These are phyloP conservation scores for Colletotrichum falcatum DNA, from an alignment of 2,329 filamentous ascomycete genomes.

Conservation along the genomic window DNA sequence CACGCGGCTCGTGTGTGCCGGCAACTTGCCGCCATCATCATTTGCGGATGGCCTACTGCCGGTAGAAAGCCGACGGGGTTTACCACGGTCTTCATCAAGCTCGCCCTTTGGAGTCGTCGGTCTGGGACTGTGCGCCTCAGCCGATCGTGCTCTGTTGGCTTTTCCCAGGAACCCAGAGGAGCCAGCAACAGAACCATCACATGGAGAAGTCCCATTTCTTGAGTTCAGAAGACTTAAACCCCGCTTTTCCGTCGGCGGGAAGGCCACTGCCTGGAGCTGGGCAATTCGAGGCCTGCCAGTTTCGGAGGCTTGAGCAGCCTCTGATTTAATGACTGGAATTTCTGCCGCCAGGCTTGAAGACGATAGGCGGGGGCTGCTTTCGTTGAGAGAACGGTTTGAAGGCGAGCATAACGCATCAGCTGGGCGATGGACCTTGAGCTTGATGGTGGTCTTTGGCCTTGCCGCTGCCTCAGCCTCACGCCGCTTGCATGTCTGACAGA, in stretches of 20 bases:
- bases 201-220: background rate
- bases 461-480: constrained; percentile 75
- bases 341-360: background rate
- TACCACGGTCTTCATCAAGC: background rate
- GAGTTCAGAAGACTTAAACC: background rate
- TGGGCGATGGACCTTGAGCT: constrained; percentile 61
- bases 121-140: background rate
- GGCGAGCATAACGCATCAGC: constrained; percentile 2
- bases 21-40: background rate
- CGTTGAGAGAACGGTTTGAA: background rate
- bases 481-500: constrained; percentile 82
- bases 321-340: background rate
- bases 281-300: background rate
- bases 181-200: too few relatives aligned
- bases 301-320: background rate
- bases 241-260: background rate
- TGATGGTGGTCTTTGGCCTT: constrained; percentile 62
- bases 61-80: background rate
- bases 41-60: background rate
- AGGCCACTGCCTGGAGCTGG: background rate
- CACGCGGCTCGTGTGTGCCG: constrained; percentile 4
- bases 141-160: background rate
- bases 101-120: constrained; percentile 30
- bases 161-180: constrained; percentile 1
- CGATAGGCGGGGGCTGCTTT: background rate